phyloP scores from a whole-genome alignment of 441 rosid species.

The Kokia cookei region DNA sequence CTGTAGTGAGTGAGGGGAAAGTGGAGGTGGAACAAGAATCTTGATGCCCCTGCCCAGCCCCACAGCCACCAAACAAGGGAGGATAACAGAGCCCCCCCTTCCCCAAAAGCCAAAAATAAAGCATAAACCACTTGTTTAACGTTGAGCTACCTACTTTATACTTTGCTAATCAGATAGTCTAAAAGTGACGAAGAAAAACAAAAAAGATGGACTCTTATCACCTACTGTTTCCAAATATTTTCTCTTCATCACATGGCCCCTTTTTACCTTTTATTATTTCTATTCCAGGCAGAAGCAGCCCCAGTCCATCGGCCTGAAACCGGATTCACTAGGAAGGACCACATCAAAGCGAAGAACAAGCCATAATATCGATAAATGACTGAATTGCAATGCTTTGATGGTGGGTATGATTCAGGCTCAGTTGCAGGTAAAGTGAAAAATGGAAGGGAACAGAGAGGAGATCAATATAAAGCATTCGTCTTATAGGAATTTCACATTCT shows the following conservation, averaged over 20 bases:
- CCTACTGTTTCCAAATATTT: not conserved
- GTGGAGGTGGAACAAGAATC: not conserved
- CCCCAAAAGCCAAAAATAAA: not conserved
- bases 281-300: not conserved
- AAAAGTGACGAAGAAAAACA: not conserved
- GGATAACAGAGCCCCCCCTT: not conserved
- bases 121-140: not conserved
- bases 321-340: too few species aligned
- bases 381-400: not conserved
- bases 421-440: not conserved
- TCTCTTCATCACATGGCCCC: constrained; percentile 10
- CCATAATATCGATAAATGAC: not conserved
- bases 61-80: not conserved
- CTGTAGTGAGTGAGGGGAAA: not conserved
- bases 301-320: too few species aligned
- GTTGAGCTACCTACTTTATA: not conserved
- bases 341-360: too few species aligned
- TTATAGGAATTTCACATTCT: not conserved
- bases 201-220: not conserved
- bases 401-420: not conserved
- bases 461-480: not conserved
- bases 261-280: not conserved
- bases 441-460: not conserved
- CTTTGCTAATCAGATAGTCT: not conserved
- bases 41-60: not conserved